phyloP scores from a whole-genome alignment of 257 asterid genomes.

The Plectranthus barbatus region DNA sequence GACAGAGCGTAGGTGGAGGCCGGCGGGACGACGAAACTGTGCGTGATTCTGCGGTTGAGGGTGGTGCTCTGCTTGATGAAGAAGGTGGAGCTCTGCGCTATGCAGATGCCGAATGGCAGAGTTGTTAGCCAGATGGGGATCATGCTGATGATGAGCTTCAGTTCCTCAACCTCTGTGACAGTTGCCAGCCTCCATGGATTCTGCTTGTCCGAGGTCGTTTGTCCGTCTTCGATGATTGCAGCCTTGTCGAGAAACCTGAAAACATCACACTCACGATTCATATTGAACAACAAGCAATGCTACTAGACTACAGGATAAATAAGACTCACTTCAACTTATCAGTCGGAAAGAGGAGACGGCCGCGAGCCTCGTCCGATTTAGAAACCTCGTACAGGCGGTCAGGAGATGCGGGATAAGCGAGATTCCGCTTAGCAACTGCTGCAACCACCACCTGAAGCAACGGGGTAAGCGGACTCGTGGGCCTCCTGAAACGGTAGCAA shows the following conservation, averaged over 20 bases:
- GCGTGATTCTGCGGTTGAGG: conserved; percentile 33
- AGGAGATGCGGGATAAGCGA: conserved; percentile 32
- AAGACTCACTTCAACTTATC: conserved; percentile 40
- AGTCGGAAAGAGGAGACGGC: conserved; percentile 60
- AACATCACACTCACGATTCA: neutral
- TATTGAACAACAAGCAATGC: too few species aligned
- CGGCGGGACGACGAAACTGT: conserved; percentile 43
- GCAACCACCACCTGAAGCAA: conserved; percentile 63
- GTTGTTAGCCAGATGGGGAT: conserved; percentile 75
- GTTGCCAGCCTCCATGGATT: conserved; percentile 57
- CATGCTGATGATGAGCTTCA: conserved; percentile 55
- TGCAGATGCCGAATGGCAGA: conserved; percentile 59
- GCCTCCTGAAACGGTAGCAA: conserved; percentile 46
- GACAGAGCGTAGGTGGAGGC: conserved; percentile 56
- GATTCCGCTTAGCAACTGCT: conserved; percentile 51
- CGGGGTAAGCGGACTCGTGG: conserved; percentile 62
- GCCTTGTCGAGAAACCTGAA: conserved; percentile 68
- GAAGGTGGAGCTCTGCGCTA: conserved; percentile 66
- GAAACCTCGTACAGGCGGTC: conserved; percentile 44
- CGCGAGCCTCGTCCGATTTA: conserved; percentile 22
- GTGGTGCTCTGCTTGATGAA: conserved; percentile 72
- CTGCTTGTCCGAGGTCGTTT: conserved; percentile 13
- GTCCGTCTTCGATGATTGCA: conserved; percentile 42
- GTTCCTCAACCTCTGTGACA: conserved; percentile 60
- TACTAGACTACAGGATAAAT: too few species aligned